Evolutionary conservation across 495 filamentous ascomycete species (phyloP).

Genomic region (Neurospora sp.): DNA sequence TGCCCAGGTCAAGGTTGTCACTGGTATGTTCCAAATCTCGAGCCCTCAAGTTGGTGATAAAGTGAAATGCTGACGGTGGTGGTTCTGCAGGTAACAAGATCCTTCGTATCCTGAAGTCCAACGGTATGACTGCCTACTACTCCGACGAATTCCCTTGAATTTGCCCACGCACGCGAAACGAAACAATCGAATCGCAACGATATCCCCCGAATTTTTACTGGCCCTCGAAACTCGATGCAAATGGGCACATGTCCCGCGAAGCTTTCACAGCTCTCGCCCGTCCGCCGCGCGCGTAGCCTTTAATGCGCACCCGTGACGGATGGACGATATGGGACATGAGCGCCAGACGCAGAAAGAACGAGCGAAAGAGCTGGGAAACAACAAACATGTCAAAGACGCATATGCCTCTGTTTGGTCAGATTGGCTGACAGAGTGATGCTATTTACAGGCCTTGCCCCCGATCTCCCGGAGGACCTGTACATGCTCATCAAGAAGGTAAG

Average conservation of each 20-base stretch:
- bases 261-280: background rate
- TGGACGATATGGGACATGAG: background rate
- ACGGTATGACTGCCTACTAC: conserved; percentile 22
- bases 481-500: conserved; percentile 99
- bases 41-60: conserved; percentile 1
- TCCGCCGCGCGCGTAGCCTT: background rate
- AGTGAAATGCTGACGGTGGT: conserved; percentile 9
- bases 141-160: conserved; percentile 3
- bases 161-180: conserved; percentile 5
- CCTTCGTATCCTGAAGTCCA: conserved; percentile 92
- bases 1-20: conserved; percentile 92
- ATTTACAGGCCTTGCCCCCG: conserved; percentile 82
- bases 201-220: background rate
- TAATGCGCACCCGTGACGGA: background rate
- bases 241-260: background rate
- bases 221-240: background rate
- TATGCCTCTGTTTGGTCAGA: conserved; percentile 86
- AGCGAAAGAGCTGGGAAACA: background rate
- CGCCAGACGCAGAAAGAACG: conserved; percentile 4
- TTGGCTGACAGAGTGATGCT: conserved; percentile 90
- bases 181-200: background rate
- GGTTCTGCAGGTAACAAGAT: conserved; percentile 83
- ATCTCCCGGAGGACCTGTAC: conserved; percentile 92
- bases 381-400: conserved; percentile 9
- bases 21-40: conserved; percentile 51